Conservation (phyloP, 2,329 filamentous ascomycete species). For the Lachnellula cervina region DNA sequence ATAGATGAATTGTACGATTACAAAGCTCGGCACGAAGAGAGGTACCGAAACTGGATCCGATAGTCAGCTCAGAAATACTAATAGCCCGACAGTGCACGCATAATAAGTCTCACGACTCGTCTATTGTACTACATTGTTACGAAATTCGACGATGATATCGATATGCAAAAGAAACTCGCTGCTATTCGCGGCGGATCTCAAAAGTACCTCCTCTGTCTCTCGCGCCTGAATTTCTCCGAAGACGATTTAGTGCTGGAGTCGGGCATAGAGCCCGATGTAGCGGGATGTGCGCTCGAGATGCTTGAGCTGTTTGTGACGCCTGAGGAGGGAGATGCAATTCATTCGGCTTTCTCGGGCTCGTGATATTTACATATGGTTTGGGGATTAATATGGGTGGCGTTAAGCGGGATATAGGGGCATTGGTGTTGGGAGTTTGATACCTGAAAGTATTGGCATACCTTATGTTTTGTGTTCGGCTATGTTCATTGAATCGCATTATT, state of each 20-base stretch:
- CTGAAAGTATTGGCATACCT: no score
- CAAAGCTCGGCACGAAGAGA: conserved; percentile 35
- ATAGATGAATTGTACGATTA: conserved; percentile 56
- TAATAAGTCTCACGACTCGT: conserved; percentile 57
- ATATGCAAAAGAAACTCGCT: conserved; percentile 68
- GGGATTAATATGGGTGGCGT: no score
- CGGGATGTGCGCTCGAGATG: conserved; percentile 75
- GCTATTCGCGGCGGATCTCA: conserved; percentile 69
- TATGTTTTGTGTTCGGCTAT: no score
- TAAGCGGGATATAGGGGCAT: no score
- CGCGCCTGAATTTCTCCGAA: conserved; percentile 75
- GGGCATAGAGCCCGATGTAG: conserved; percentile 71
- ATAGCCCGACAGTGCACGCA: conserved; percentile 31
- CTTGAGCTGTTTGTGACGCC: conserved; percentile 77
- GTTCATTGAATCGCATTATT: no score
- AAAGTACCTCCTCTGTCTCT: conserved; percentile 76
- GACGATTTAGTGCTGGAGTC: conserved; percentile 74
- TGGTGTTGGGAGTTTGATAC: no score
- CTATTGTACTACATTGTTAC: conserved; percentile 56
- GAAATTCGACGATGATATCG: conserved; percentile 55
- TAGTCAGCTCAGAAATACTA: background rate
- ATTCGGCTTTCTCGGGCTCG: conserved; percentile 25
- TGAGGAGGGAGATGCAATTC: conserved; percentile 62
- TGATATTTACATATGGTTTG: background rate
- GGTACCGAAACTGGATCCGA: conserved; percentile 27